Base-by-base conservation (phyloP, 2,329 filamentous ascomycete species). In the Diaporthe aspalathi region DNA sequence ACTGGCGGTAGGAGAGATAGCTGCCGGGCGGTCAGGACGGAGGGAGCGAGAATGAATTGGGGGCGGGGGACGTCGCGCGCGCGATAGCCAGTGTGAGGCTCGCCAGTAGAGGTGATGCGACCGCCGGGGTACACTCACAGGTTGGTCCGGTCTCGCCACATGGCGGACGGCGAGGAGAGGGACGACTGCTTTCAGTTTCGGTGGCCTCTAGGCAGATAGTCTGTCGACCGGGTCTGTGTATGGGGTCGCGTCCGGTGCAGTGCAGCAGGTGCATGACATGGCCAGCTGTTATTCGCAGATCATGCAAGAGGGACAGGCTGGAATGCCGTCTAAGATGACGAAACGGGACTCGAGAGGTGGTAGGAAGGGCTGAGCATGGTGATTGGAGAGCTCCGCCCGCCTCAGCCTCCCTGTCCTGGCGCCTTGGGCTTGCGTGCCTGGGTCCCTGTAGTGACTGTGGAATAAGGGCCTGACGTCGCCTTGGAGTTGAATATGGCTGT, bases 71-170 rank as follows among this genome's bases (percentile, higher is more conserved):
- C 4, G 14, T 16, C 24, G 54, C n/a, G 74, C 27, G n/a, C 75
- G 73, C 74, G 74, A 45, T 24, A 20, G 60, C 2, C 1, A 27
- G 56, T 8, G 11, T 16, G n/a, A 17, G 40, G 49, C 22, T 16
- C 50, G 12, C n/a, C 24, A 40, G 24, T 22, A 57, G 35, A 40
- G 6, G 35, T 12, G 35, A 38, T 14, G 43, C 24, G 22, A 9
- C 45, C 14, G 7, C n/a, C 14, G 29, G 32, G 72, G 74, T n/a
- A 1, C 35, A 80, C 89, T 77, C 90, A 98, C 94, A 99, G 93
- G 82, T 98, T 99, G 77, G 96, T 99, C 84, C 96, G 93, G 88
- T 99, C 96, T 87, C 96, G 94, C 95, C 95, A 99, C 94, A 97
- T 97, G 85, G 89, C 92, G 90, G 87, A 88, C 86, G 84, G 84